These are phyloP conservation scores for Phyllostachys edulis DNA, from an alignment of 176 grass and related monocot genomes.

Conservation along the genomic window DNA sequence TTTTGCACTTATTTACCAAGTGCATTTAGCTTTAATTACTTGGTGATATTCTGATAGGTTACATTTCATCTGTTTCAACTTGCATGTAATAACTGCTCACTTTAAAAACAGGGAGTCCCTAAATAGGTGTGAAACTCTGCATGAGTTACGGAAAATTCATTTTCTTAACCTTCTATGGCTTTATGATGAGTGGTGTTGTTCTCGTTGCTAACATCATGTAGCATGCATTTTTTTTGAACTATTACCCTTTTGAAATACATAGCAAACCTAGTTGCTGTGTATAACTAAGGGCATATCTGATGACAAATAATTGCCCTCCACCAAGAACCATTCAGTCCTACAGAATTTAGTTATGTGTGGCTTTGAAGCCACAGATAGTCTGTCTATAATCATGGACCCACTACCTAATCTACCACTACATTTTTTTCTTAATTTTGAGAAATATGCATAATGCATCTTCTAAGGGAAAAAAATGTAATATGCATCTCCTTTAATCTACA, in stretches of 20 bases:
- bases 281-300: slow-evolving; percentile 16
- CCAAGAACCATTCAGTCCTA: neutral
- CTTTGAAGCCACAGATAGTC: neutral
- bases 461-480: neutral
- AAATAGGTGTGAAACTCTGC: neutral
- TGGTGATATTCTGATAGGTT: neutral
- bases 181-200: neutral
- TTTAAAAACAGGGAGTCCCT: neutral
- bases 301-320: neutral
- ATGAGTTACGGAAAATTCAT: neutral
- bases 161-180: neutral
- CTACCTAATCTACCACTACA: neutral
- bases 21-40: neutral
- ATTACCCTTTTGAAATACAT: slow-evolving; percentile 9
- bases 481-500: neutral
- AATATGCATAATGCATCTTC: neutral
- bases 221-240: neutral
- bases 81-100: neutral
- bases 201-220: neutral
- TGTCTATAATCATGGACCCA: neutral
- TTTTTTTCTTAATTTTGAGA: neutral
- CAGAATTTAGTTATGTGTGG: neutral
- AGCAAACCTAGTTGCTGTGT: neutral
- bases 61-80: neutral
- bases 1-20: neutral